These are phyloP conservation scores for Tubosaeta sp. DNA, from an alignment of 768 basidiomycete genomes.

Conservation along the genomic window DNA sequence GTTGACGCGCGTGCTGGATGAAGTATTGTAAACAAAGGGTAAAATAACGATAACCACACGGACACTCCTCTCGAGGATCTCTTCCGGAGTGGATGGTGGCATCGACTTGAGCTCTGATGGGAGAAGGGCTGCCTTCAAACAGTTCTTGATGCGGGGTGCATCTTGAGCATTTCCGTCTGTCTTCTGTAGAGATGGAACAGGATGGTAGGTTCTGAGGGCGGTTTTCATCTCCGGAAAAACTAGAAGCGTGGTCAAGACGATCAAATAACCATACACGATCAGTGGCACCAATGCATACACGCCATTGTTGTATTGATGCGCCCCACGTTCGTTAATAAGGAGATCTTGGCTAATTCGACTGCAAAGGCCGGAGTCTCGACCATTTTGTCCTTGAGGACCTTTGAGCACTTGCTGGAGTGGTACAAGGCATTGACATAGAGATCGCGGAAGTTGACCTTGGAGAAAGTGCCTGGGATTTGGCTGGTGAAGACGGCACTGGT, in stretches of 20 bases:
- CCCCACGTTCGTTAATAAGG: constrained; percentile 83
- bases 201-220: constrained; percentile 83
- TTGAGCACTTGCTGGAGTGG: constrained; percentile 80
- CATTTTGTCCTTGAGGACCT: constrained; percentile 87
- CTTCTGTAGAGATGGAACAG: constrained; percentile 83
- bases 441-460: constrained; percentile 71
- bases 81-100: constrained; percentile 70
- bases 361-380: constrained; percentile 74
- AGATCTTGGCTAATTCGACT: constrained; percentile 77
- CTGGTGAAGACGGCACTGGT: constrained; percentile 65
- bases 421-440: constrained; percentile 80
- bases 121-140: constrained; percentile 76
- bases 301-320: constrained; percentile 93
- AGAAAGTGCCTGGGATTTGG: constrained; percentile 44
- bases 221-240: constrained; percentile 96
- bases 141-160: constrained; percentile 88
- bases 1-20: constrained; percentile 49
- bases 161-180: constrained; percentile 87
- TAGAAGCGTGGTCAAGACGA: constrained; percentile 31
- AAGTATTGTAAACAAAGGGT: not conserved
- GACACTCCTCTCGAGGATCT: constrained; percentile 66
- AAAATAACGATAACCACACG: constrained; percentile 21
- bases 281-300: constrained; percentile 43
- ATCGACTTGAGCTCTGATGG: constrained; percentile 61
- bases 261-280: constrained; percentile 4